Conservation (phyloP, 352 stramenopile species). For the Discostella stelligera region DNA sequence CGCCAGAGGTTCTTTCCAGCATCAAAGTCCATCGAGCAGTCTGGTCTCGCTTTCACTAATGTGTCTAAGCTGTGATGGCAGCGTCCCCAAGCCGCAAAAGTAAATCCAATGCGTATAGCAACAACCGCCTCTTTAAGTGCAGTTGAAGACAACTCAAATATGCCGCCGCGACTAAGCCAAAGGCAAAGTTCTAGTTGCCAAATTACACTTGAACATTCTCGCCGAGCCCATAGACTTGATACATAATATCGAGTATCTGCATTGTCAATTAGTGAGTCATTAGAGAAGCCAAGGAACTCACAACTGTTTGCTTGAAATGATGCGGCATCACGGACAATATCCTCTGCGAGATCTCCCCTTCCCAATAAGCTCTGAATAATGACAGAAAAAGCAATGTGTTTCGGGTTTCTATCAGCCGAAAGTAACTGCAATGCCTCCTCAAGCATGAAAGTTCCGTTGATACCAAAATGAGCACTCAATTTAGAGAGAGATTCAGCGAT, state of each 20-base stretch:
- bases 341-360: slow-evolving; percentile 68
- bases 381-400: slow-evolving; percentile 60
- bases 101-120: slow-evolving; percentile 67
- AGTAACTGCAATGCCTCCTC: slow-evolving; percentile 54
- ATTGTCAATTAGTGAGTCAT: slow-evolving; percentile 57
- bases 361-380: slow-evolving; percentile 62
- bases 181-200: slow-evolving; percentile 82
- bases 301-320: slow-evolving; percentile 55
- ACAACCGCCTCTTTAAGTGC: slow-evolving; percentile 75
- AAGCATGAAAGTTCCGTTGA: slow-evolving; percentile 55
- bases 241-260: slow-evolving; percentile 46
- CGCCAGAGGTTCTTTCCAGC: slow-evolving; percentile 71
- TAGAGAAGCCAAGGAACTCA: slow-evolving; percentile 61
- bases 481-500: slow-evolving; percentile 48
- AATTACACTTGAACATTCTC: slow-evolving; percentile 54
- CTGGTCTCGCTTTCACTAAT: slow-evolving; percentile 72
- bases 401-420: slow-evolving; percentile 34
- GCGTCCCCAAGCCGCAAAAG: slow-evolving; percentile 66
- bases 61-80: slow-evolving; percentile 71
- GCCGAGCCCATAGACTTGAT: slow-evolving; percentile 54
- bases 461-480: slow-evolving; percentile 45
- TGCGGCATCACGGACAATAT: slow-evolving; percentile 63
- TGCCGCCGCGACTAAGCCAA: slow-evolving; percentile 75
- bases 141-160: slow-evolving; percentile 62
- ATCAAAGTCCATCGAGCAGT: slow-evolving; percentile 74